Conservation (phyloP, 345 rosid genomes). For the Kernera saxatilis region DNA sequence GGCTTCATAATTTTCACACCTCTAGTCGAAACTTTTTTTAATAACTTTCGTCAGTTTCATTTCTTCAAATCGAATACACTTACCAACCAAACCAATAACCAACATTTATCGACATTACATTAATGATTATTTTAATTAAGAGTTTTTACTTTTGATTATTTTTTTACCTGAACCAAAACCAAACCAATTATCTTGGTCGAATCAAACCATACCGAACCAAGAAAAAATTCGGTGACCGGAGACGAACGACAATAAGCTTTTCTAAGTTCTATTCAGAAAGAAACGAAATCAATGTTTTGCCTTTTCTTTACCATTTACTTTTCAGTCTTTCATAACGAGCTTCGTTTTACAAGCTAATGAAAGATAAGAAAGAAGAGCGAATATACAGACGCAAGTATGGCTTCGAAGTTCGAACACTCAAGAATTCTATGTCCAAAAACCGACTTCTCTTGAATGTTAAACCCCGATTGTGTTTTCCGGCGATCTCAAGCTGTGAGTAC, state of each 20-base stretch:
- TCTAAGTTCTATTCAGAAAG: no score
- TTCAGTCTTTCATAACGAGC: background rate
- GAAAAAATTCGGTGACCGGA: background rate
- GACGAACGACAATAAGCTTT: no score
- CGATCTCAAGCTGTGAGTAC: constrained; percentile 52
- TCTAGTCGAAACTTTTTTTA: no score
- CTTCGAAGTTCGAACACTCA: background rate
- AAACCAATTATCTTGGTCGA: no score
- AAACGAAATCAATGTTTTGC: background rate
- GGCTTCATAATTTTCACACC: no score
- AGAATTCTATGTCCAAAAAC: constrained; percentile 1
- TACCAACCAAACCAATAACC: no score
- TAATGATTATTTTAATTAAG: no score
- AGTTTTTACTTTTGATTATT: no score
- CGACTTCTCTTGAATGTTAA: constrained; percentile 11
- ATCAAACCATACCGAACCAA: background rate
- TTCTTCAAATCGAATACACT: no score
- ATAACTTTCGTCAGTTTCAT: no score
- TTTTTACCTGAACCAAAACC: no score
- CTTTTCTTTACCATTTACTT: background rate
- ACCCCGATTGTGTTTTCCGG: background rate
- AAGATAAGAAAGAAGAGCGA: background rate
- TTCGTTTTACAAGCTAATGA: background rate
- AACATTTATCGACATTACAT: no score
- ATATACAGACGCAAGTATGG: constrained; percentile 9